A percentile compares a stretch with the other conserved stretches of the same genome.
These are phyloP conservation scores for Serendipita sp. DNA, from an alignment of 768 basidiomycete species.

Conservation along the genomic window DNA sequence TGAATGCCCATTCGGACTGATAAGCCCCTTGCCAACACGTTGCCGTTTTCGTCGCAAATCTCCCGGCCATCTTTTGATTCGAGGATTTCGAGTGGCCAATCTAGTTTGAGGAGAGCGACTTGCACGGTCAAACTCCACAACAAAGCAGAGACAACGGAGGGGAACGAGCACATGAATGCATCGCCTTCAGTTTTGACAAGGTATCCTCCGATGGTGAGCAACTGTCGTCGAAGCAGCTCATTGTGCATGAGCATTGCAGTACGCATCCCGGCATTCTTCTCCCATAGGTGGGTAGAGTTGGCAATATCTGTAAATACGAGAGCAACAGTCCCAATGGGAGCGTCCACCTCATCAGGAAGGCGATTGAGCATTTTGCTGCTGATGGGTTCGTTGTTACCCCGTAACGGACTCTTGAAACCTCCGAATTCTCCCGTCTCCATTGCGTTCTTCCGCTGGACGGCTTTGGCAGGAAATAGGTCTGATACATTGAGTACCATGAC, in stretches of 20 bases:
- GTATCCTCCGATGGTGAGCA: slow-evolving; percentile 87
- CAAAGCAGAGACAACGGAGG: slow-evolving; percentile 67
- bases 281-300: slow-evolving; percentile 95
- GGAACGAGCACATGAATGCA: slow-evolving; percentile 97
- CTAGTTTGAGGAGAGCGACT: slow-evolving; percentile 56
- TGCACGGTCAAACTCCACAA: slow-evolving; percentile 88
- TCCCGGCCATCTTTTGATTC: slow-evolving; percentile 85
- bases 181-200: slow-evolving; percentile 99
- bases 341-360: slow-evolving; percentile 61
- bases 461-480: slow-evolving; percentile 45
- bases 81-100: slow-evolving; percentile 88
- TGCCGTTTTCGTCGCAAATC: slow-evolving; percentile 48
- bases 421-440: not conserved
- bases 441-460: slow-evolving; percentile 3
- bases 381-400: slow-evolving; percentile 10
- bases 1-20: slow-evolving; percentile 98
- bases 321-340: slow-evolving; percentile 76
- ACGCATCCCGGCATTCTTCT: slow-evolving; percentile 88
- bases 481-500: slow-evolving; percentile 89
- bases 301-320: slow-evolving; percentile 97
- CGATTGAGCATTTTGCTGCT: slow-evolving; percentile 16
- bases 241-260: slow-evolving; percentile 89
- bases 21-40: slow-evolving; percentile 67
- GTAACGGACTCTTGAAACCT: slow-evolving; percentile 7
- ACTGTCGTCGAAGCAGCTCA: slow-evolving; percentile 61